Base-by-base conservation (phyloP, 805 yeast genomes). In the Zygoascus bituminiphila region DNA sequence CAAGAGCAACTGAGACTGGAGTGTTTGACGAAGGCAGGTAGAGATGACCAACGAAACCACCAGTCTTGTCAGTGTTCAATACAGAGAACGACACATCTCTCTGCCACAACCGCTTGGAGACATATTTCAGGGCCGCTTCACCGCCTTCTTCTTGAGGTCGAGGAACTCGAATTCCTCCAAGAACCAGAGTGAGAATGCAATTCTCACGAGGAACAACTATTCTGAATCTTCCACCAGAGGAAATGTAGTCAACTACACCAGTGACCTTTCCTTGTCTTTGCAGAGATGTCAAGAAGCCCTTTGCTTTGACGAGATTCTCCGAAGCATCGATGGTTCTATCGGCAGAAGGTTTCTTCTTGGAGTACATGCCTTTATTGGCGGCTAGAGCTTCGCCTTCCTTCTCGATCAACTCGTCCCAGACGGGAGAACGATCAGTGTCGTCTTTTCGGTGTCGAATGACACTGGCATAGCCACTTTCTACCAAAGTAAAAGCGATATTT, bases 271-370 rank as follows among this genome's bases (percentile, higher is more conserved):
- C 73, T 67, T 82, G 81, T 55, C 82, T 78, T 60, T 76, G 78
- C 56, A 87, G 76, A 2, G 87, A 78, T 51, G 83, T 75, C 58
- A 84, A 71, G 59, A 81, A 85, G 5, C 89, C 79, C 53, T 80
- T 80, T 29, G 96, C 88, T 58, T 86, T 78, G 38, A 80, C 69
- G 5, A 75, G 71, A 56, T 75, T 77, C 62, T 85, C 95, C 19
- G 91, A 82, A 4, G 94, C 95, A 62, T 88, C 91, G 29, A 84
- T 84, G 26, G 79, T 65, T 56, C 87, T 74, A 35, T 79, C 79
- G 19, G 77, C 66, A 14, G 77, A 77, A 14, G 79, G 78, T 46
- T 76, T 73, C 58, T 79, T 79, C 23, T 76, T 73, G 50, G 71
- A 74, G 60, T 75, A 79, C 38, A 88, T 70, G 19, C 95, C 95